These are phyloP conservation scores for Pythium angustatum DNA, from an alignment of 352 stramenopile species.

Conservation along the genomic window DNA sequence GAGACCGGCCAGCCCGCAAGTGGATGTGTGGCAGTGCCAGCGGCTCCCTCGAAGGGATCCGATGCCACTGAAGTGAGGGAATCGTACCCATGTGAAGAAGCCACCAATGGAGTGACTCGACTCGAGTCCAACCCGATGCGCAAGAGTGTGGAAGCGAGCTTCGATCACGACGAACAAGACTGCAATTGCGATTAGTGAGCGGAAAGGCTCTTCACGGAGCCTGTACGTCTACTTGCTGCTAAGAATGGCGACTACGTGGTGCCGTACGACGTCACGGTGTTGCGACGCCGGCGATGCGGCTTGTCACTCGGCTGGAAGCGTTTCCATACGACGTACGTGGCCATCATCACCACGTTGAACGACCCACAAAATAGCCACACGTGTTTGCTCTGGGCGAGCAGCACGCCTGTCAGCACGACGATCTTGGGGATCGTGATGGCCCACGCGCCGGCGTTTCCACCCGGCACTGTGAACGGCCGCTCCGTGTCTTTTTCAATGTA, in stretches of 20 bases:
- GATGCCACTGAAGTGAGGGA: conserved; percentile 18
- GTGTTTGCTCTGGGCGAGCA: conserved; percentile 61
- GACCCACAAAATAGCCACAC: conserved; percentile 74
- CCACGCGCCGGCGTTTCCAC: conserved; percentile 70
- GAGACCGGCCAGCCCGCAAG: conserved; percentile 15
- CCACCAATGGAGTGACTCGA: no score
- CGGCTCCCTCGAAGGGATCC: conserved; percentile 2
- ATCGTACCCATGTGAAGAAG: conserved; percentile 20
- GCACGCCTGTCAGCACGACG: conserved; percentile 67
- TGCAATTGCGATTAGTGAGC: conserved; percentile 1
- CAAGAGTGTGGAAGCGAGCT: background rate
- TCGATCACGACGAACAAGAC: background rate
- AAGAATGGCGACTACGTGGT: conserved; percentile 16
- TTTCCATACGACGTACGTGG: conserved; percentile 65
- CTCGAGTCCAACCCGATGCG: background rate
- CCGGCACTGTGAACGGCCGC: conserved; percentile 75
- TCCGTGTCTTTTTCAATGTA: conserved; percentile 77
- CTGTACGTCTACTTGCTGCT: no score
- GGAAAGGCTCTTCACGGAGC: background rate
- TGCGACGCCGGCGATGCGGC: conserved; percentile 8
- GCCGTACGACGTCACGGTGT: conserved; percentile 24
- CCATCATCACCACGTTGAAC: conserved; percentile 66
- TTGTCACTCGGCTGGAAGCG: conserved; percentile 44
- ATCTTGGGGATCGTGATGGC: conserved; percentile 82
- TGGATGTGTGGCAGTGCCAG: background rate